Percentiles rank a stretch among this genome's conserved stretches.
phyloP scores from a whole-genome alignment of 2,329 filamentous ascomycete genomes.

The Xylaria hypoxylon region DNA sequence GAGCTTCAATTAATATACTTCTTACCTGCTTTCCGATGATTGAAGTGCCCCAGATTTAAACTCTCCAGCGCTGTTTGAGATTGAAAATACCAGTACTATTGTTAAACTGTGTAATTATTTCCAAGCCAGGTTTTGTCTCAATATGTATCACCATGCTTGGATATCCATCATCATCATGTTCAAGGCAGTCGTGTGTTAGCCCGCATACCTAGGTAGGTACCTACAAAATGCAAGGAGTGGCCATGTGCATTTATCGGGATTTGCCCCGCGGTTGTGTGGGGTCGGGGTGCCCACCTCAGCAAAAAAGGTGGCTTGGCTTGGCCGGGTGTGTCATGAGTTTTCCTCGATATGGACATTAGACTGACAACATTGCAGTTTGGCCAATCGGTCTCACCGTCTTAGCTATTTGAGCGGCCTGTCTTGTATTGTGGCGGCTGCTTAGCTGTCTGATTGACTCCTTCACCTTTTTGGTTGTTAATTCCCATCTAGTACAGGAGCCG shows the following conservation, averaged over 20 bases:
- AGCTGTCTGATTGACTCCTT: neutral
- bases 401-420: neutral
- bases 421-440: neutral
- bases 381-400: conserved; percentile 6
- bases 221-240: conserved; percentile 6
- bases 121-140: neutral
- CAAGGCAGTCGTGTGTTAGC: no score
- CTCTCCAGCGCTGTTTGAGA: no score
- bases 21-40: no score
- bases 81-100: no score
- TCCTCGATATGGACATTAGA: conserved; percentile 9
- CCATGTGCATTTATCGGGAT: conserved; percentile 16
- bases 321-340: conserved; percentile 34
- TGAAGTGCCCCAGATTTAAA: no score
- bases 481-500: neutral
- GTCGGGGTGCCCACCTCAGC: neutral
- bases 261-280: conserved; percentile 33
- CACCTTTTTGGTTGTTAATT: conserved; percentile 14
- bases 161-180: neutral
- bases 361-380: neutral
- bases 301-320: conserved; percentile 32
- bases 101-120: no score
- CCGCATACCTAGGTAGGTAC: neutral
- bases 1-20: no score
- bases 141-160: neutral